Evolutionary conservation across 1,284 basidiomycete species (phyloP).

Genomic region (Kwoniella shivajii): DNA sequence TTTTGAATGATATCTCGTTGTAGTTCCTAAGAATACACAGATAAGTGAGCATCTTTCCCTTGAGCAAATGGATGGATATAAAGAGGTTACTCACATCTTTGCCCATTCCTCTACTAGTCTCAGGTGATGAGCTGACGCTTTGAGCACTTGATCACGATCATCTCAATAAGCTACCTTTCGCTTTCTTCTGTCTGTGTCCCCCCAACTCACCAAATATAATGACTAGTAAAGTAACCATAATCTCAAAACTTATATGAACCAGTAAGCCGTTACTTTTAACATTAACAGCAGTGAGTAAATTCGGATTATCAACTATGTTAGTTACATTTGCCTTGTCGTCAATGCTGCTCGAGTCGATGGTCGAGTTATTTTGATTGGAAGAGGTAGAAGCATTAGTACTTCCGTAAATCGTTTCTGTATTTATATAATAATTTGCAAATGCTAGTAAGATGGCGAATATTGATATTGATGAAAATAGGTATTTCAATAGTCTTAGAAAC

Average conservation of each 20-base stretch:
- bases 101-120: constrained; percentile 31
- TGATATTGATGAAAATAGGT: constrained; percentile 55
- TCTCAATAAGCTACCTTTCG: not conserved
- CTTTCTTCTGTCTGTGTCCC: not conserved
- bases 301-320: constrained; percentile 24
- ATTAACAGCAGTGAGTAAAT: constrained; percentile 39
- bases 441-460: constrained; percentile 31
- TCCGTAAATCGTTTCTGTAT: constrained; percentile 28
- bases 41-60: not conserved
- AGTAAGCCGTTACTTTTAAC: constrained; percentile 34
- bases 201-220: constrained; percentile 34
- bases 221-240: constrained; percentile 30
- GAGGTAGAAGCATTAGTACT: constrained; percentile 1
- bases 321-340: constrained; percentile 10
- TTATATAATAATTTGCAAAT: constrained; percentile 37
- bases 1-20: constrained; percentile 39
- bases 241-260: constrained; percentile 39
- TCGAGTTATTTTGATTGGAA: not conserved
- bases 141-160: constrained; percentile 14
- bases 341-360: not conserved
- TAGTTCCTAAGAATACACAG: constrained; percentile 31
- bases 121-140: constrained; percentile 23
- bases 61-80: not conserved
- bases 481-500: constrained; percentile 82
- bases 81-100: constrained; percentile 24